A percentile compares a stretch with the other conserved stretches of the same genome.
Evolutionary conservation across 1,139 yeast genomes (phyloP).

Genomic region (Pichia terricola): DNA sequence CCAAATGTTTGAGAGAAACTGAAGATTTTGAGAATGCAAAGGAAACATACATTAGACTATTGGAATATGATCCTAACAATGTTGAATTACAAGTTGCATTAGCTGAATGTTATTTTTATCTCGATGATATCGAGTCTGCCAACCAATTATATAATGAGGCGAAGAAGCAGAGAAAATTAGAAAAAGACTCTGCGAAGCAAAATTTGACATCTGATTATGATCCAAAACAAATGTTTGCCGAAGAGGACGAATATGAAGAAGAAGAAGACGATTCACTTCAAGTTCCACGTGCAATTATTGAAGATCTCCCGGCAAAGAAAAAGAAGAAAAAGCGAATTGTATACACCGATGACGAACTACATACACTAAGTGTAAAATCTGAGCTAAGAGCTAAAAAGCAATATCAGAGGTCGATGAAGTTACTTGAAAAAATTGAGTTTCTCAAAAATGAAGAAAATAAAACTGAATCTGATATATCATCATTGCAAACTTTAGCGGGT

Average conservation of each 20-base stretch:
- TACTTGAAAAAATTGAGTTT: slow-evolving; percentile 31
- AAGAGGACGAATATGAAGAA: slow-evolving; percentile 18
- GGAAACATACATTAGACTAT: slow-evolving; percentile 47
- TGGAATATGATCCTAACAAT: slow-evolving; percentile 51
- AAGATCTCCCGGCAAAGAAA: slow-evolving; percentile 20
- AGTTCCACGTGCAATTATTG: slow-evolving; percentile 22
- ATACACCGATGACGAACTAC: slow-evolving; percentile 45
- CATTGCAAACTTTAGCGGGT: slow-evolving; percentile 42
- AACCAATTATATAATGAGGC: slow-evolving; percentile 46
- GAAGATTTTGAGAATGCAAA: slow-evolving; percentile 67
- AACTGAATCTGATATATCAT: slow-evolving; percentile 1
- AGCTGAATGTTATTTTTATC: slow-evolving; percentile 70
- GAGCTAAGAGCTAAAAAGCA: slow-evolving; percentile 55
- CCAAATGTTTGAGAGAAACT: slow-evolving; percentile 67
- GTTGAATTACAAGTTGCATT: slow-evolving; percentile 67
- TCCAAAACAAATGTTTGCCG: slow-evolving; percentile 5
- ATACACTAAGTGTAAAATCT: slow-evolving; percentile 50
- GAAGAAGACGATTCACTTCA: slow-evolving; percentile 16
- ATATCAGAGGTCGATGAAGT: slow-evolving; percentile 50
- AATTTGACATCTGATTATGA: slow-evolving; percentile 8
- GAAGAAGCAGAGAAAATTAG: slow-evolving; percentile 25
- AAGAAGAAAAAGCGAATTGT: slow-evolving; percentile 15
- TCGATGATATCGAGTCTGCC: slow-evolving; percentile 61
- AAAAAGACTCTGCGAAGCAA: slow-evolving; percentile 25
- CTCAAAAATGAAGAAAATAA: slow-evolving; percentile 41